These are phyloP conservation scores for Phalaenopsis aphrodite DNA, from an alignment of 106 monocot genomes.

Conservation along the genomic window DNA sequence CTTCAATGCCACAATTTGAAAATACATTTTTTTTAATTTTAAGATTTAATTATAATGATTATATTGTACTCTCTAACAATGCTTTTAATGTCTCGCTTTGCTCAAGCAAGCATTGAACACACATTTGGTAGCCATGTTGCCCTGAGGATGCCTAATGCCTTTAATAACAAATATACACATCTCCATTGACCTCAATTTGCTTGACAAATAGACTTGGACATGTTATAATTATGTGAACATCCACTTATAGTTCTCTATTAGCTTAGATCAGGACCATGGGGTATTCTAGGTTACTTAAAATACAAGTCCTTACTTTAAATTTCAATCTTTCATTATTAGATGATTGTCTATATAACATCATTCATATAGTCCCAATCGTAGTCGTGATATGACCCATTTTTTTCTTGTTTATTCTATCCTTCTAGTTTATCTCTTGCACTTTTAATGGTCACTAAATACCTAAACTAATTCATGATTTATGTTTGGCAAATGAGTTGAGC, in stretches of 20 bases:
- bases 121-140: too few species aligned
- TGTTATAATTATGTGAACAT: too few species aligned
- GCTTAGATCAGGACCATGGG: neutral
- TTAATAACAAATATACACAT: too few species aligned
- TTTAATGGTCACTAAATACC: neutral
- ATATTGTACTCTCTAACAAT: too few species aligned
- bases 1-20: too few species aligned
- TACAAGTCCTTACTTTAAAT: neutral
- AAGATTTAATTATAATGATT: too few species aligned
- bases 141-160: too few species aligned
- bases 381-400: neutral
- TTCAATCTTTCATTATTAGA: neutral
- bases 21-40: too few species aligned
- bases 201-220: too few species aligned
- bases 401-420: neutral
- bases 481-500: neutral
- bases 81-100: too few species aligned
- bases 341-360: neutral
- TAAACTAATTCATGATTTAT: neutral
- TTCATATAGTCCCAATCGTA: neutral
- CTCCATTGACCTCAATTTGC: too few species aligned
- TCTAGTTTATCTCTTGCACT: neutral
- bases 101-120: too few species aligned
- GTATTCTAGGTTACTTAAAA: neutral
- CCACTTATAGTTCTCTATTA: neutral